Base-by-base conservation (phyloP, 139 green algal species). In the Asterochloris sp. region DNA sequence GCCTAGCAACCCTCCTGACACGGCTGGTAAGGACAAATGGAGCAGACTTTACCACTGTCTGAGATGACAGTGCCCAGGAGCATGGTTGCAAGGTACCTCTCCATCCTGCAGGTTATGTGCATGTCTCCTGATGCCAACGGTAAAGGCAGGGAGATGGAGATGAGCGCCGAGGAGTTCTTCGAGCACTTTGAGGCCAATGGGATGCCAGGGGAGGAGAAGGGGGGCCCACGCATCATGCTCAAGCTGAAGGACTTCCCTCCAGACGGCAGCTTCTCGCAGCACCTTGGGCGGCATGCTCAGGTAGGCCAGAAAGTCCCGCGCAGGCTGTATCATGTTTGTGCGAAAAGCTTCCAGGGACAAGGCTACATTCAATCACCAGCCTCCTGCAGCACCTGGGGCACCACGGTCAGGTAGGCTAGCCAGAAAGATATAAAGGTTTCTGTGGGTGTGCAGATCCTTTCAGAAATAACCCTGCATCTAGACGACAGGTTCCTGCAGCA, bases 231-330 rank as follows among this genome's bases (percentile, higher is more conserved):
- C 62, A 28, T 13, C 74, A 94, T 97, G 89, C 81, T 95, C 71
- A 98, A 98, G 89, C 90, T 98, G 38, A 98, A 97, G 89, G 94
- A 98, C 89, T 98, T 90, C 87, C 94, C 94, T 0, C 90, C 93
- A 0, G 63, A 86, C 0, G 85, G 69, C 6, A 71, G 81, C 66
- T 95, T 94, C 83, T 73, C 23, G 0, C 23, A 85, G 8, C 69
- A 87, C 16, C 83, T 95, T 82, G 82, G 73, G 16, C 66, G 87
- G 2, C 91, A 94, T 80, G 85, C 88, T 61, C 74, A 92, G 89
- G 89, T 91, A 28, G 13, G 27, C 64, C 13, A 27, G 1, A 27
- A 64, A 14, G 0, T 67, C 61, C 24, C 23, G 1, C 27, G 12
- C 12, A 8, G 13, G 13, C 60, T 12, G 15, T 54, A 76, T 14